Evolutionary conservation across 2,329 filamentous ascomycete genomes (phyloP).

Genomic region (Teratosphaeria epicoccoides): DNA sequence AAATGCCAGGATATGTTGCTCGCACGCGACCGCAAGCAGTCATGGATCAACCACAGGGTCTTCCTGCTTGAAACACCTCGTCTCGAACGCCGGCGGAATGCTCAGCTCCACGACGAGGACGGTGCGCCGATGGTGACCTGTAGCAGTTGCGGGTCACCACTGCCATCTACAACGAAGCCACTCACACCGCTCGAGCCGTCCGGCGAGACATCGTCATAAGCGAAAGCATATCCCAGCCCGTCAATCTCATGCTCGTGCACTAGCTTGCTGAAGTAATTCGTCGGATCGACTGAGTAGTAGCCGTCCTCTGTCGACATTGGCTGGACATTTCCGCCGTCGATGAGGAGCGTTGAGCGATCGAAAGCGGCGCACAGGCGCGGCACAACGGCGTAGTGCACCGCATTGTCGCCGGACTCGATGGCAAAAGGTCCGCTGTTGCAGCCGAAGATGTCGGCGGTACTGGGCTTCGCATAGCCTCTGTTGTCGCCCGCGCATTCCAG

Average conservation of each 20-base stretch:
- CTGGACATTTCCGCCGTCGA: conserved; percentile 37
- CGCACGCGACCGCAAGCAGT: no score
- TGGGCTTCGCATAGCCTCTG: conserved; percentile 46
- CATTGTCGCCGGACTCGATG: conserved; percentile 30
- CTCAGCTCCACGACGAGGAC: not conserved
- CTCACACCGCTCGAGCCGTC: conserved; percentile 41
- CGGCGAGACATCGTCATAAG: conserved; percentile 59
- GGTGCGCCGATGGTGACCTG: conserved; percentile 39
- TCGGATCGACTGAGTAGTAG: conserved; percentile 35
- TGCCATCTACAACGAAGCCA: conserved; percentile 33
- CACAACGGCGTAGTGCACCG: conserved; percentile 47
- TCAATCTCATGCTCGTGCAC: conserved; percentile 51
- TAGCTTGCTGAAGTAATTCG: conserved; percentile 47
- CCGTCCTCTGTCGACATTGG: conserved; percentile 28
- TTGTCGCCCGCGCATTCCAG: conserved; percentile 32
- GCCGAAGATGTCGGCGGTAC: conserved; percentile 54
- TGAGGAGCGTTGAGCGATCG: conserved; percentile 59
- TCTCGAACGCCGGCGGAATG: not conserved
- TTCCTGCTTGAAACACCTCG: no score
- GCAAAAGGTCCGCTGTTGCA: conserved; percentile 56
- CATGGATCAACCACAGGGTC: no score
- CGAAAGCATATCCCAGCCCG: conserved; percentile 54
- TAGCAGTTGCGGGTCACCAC: conserved; percentile 32
- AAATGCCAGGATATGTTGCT: no score
- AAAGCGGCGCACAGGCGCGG: conserved; percentile 68